Evolutionary conservation across 164 flowering plant species (phyloP).

Genomic region (Macadamia integrifolia): DNA sequence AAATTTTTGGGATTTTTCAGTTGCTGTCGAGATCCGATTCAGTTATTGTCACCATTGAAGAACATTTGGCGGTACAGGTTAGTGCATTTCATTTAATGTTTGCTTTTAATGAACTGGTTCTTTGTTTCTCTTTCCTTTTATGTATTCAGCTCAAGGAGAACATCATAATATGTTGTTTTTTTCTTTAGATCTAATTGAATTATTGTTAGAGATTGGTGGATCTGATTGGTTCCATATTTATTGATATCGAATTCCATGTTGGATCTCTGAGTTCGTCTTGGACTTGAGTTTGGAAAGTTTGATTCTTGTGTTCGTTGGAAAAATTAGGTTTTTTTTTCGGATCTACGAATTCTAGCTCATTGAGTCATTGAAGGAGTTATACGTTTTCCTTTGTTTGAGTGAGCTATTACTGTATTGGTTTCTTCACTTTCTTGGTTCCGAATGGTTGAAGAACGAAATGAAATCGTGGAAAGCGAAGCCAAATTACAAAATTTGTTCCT

Average conservation of each 20-base stretch:
- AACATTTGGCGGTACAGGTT: neutral
- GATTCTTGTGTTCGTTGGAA: neutral
- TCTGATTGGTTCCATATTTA: neutral
- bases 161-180: too few species aligned
- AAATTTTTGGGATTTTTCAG: too few species aligned
- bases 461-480: neutral
- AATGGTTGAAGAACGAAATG: neutral
- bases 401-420: too few species aligned
- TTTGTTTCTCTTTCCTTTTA: too few species aligned
- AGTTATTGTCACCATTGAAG: neutral
- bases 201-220: neutral
- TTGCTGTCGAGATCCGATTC: neutral
- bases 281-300: too few species aligned
- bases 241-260: neutral
- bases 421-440: neutral
- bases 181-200: neutral
- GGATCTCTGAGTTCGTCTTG: neutral
- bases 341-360: neutral
- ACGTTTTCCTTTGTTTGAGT: too few species aligned
- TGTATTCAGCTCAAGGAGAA: too few species aligned
- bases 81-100: neutral
- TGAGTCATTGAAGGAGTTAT: neutral
- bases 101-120: neutral
- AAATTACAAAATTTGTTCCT: neutral
- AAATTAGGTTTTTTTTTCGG: neutral